Conservation (phyloP, 306 rosid genomes). For the Sicyos baderoa region DNA sequence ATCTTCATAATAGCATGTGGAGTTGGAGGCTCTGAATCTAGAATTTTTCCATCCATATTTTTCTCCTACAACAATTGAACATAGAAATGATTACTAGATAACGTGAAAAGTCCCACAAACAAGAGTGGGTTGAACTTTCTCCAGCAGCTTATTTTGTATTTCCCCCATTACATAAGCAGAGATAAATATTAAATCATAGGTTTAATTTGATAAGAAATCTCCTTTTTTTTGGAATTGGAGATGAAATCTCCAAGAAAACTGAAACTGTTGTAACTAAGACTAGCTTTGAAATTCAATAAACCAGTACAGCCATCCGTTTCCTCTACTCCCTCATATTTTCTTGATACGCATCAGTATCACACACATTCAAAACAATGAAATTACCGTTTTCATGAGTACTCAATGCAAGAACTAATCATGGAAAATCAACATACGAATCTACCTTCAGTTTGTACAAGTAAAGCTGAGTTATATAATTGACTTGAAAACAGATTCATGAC, state of each 20-base stretch:
- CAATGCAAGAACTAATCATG: not conserved
- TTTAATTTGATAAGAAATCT: constrained; percentile 1
- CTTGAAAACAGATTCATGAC: constrained; percentile 3
- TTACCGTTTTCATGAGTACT: not conserved
- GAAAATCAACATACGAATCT: constrained; percentile 1
- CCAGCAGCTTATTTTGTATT: not conserved
- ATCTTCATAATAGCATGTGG: constrained; percentile 75
- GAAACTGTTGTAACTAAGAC: not conserved
- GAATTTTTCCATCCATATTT: constrained; percentile 63
- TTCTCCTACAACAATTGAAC: constrained; percentile 56
- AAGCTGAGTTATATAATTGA: not conserved
- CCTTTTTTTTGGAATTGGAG: not conserved
- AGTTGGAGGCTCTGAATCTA: constrained; percentile 86
- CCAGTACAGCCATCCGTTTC: not conserved
- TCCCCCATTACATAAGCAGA: constrained; percentile 5
- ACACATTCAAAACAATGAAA: not conserved
- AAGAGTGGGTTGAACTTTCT: not conserved
- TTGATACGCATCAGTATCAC: constrained; percentile 1
- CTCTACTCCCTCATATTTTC: not conserved
- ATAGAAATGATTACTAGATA: not conserved
- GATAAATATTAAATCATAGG: not conserved
- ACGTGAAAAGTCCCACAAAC: not conserved
- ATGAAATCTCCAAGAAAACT: no score
- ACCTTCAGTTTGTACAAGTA: not conserved
- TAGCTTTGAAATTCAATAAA: constrained; percentile 7